Percentiles rank a stretch among this genome's conserved stretches.
These are phyloP conservation scores for Hypholoma fasciculare DNA, from an alignment of 768 basidiomycete genomes.

Conservation along the genomic window DNA sequence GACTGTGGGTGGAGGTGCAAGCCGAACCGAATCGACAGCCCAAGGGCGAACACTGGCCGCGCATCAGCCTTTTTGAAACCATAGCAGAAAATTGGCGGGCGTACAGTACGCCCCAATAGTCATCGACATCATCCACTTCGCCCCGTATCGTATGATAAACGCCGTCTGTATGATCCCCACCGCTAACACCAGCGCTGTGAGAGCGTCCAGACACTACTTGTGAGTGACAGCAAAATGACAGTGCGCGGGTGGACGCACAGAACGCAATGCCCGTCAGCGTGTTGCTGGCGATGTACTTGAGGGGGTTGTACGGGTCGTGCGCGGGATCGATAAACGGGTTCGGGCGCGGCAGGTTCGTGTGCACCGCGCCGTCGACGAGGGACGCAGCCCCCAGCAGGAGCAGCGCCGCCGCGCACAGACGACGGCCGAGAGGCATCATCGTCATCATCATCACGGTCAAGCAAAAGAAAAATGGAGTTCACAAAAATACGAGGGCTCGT, in stretches of 20 bases:
- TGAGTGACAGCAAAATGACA: background rate
- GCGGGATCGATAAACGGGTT: constrained; percentile 44
- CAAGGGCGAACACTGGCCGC: constrained; percentile 51
- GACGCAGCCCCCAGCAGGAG: background rate
- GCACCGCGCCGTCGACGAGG: constrained; percentile 14
- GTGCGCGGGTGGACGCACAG: constrained; percentile 3
- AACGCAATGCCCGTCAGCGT: constrained; percentile 48
- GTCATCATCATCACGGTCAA: too few relatives aligned
- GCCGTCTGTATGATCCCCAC: constrained; percentile 45
- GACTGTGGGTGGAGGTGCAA: constrained; percentile 55
- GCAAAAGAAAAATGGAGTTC: too few relatives aligned
- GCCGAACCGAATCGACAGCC: constrained; percentile 56
- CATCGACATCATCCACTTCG: constrained; percentile 62
- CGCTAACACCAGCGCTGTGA: constrained; percentile 34
- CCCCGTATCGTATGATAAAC: constrained; percentile 42
- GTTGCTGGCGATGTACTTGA: constrained; percentile 58
- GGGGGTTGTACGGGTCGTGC: constrained; percentile 42
- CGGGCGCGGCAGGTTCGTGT: constrained; percentile 21
- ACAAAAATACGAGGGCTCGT: too few relatives aligned
- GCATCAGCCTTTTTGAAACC: background rate
- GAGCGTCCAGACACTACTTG: background rate
- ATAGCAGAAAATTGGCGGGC: constrained; percentile 17
- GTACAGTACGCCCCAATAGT: constrained; percentile 59
- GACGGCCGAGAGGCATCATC: too few relatives aligned
- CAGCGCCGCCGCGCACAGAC: too few relatives aligned